phyloP scores from a whole-genome alignment of 2,329 filamentous ascomycete genomes.

The Aureobasidium sp. region DNA sequence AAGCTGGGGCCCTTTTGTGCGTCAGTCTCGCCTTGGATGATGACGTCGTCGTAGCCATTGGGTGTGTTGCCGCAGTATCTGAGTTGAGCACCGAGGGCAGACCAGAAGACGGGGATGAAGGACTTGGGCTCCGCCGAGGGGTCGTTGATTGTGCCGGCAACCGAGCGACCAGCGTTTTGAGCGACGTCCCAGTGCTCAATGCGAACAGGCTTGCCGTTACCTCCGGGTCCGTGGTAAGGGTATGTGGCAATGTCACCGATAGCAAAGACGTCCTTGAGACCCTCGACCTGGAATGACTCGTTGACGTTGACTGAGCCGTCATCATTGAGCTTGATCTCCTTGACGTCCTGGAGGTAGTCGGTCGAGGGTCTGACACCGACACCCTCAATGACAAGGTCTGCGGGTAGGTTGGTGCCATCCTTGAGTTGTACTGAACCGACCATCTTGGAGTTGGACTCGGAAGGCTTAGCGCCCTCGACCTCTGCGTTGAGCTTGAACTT shows the following conservation, averaged over 20 bases:
- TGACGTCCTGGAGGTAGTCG: slow-evolving; percentile 69
- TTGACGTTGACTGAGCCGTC: slow-evolving; percentile 84
- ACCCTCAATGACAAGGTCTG: slow-evolving; percentile 85
- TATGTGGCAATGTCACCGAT: slow-evolving; percentile 93
- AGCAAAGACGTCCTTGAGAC: slow-evolving; percentile 77
- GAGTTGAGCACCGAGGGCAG: slow-evolving; percentile 78
- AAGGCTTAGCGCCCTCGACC: slow-evolving; percentile 77
- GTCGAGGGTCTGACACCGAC: slow-evolving; percentile 85
- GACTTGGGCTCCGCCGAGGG: slow-evolving; percentile 54
- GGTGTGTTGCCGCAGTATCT: slow-evolving; percentile 87
- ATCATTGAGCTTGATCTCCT: slow-evolving; percentile 63
- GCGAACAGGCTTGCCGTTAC: slow-evolving; percentile 63
- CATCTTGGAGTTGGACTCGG: slow-evolving; percentile 56
- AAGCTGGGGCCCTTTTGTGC: slow-evolving; percentile 60
- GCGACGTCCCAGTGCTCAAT: slow-evolving; percentile 99
- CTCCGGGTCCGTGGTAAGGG: slow-evolving; percentile 85
- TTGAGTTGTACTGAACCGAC: slow-evolving; percentile 79
- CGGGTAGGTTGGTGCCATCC: slow-evolving; percentile 75
- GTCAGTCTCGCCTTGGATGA: slow-evolving; percentile 69
- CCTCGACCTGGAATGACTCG: slow-evolving; percentile 68
- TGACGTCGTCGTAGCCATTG: slow-evolving; percentile 76
- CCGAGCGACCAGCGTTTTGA: slow-evolving; percentile 80
- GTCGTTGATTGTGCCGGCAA: slow-evolving; percentile 68
- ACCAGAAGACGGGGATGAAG: slow-evolving; percentile 97
- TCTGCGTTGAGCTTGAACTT: slow-evolving; percentile 77